Base-by-base conservation (phyloP, 2,329 filamentous ascomycete genomes). In the Colletotrichum incanum region DNA sequence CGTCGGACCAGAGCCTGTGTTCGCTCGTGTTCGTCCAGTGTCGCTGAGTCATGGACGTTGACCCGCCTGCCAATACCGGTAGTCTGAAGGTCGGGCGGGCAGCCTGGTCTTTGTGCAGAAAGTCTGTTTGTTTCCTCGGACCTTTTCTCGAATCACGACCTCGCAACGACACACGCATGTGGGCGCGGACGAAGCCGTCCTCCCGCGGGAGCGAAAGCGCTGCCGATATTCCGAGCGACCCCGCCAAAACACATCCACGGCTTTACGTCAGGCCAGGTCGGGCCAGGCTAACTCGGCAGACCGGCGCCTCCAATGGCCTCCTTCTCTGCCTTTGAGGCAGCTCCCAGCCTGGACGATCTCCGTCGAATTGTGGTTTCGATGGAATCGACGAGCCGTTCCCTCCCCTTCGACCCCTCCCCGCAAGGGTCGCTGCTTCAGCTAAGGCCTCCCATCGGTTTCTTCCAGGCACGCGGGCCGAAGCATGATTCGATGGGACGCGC, bases 191-290 rank as follows among this genome's bases (percentile, higher is more conserved):
- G 23, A 49, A 50, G 59, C 31, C 43, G 43, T 49, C 12, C 6
- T 49, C 45, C 45, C 14, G 28, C 54, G 8, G 7, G n/a, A 20
- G 6, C 56, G 45, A 43, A 43, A 43, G 34, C 43, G 58, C 65
- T 72, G 65, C 69, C 59, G 69, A 60, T 55, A 28, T 69, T 26
- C 69, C 65, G 69, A 58, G 58, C 37, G 28, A n/a, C 65, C 65
- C 69, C 65, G 45, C 65, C 52, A 64, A 49, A 63, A 28, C 45
- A 20, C 59, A 50, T 26, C 54, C 28, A 60, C 47, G 45, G 28
- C 16, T 59, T 41, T 64, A 65, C 69, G 69, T 72, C 69, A 69
- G 59, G 28, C 54, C 65, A 63, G 39, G 37, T 59, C 47, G 43
- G 45, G 37, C n/a, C 54, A 41, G 67, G 47, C 62, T 60, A 47